Base-by-base conservation (phyloP, 805 yeast genomes). In the Jamesozyma rosinii region DNA sequence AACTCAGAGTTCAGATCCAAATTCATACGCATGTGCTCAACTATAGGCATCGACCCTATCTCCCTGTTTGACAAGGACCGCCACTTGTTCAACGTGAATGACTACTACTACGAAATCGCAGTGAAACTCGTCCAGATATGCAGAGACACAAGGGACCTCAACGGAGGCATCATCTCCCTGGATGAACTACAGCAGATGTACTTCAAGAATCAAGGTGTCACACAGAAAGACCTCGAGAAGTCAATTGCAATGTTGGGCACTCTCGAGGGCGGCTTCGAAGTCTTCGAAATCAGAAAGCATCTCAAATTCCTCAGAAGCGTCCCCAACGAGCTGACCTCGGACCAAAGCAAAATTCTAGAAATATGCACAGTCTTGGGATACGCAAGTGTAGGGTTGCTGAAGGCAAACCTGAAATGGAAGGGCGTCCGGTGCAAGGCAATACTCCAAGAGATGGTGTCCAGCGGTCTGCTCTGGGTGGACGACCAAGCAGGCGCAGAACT, bases 381-480 rank as follows among this genome's bases (percentile, higher is more conserved):
- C 57, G 85, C 87, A 1, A 73, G 85, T 3, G 69, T 71, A 5
- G 64, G 77, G 2, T 60, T 88, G 24, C 64, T 90, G 32, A 60
- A 72, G 13, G 96, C 82, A 51, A 92, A 90, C 55, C 75, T 81
- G 45, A 70, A 71, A 1, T 90, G 98, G 98, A 77, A 73, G 40
- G 56, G 57, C 2, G 66, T 75, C 2, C 67, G 95, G 43, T 72
- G 84, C 42, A 71, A 71, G 48, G 65, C 78, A 0, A 81, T 79
- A 4, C 56, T 90, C 4, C 81, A 83, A 32, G 90, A 83, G 37
- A 79, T 90, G 86, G 82, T 89, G 1, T 70, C 82, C 49, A 72
- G 72, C 40, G 97, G 97, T 3, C 69, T 87, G 42, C 65, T 90
- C 13, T 90, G 98, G 98, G 66, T 88, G 1, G 97, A 89, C 58